Percentiles rank a stretch among this genome's conserved stretches.
Evolutionary conservation across 257 asterid species (phyloP).

Genomic region (Rhazya stricta): DNA sequence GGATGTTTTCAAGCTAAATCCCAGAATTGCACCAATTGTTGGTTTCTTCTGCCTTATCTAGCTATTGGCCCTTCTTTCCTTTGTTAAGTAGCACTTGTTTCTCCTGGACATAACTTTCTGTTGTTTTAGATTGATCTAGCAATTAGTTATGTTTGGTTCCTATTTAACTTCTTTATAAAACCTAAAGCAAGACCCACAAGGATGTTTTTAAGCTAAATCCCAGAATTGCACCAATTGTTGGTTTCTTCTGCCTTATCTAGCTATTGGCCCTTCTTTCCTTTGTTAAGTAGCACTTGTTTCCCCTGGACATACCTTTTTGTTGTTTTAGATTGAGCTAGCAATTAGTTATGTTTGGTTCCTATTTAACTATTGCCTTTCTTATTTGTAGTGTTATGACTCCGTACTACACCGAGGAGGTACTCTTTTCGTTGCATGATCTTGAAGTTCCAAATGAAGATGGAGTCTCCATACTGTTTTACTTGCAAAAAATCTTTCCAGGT

Average conservation of each 20-base stretch:
- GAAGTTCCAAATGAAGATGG: constrained; percentile 95
- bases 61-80: not conserved
- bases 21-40: not conserved
- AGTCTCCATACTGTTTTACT: constrained; percentile 88
- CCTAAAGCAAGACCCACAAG: not conserved
- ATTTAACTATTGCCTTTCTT: constrained; percentile 15
- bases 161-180: not conserved
- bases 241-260: not conserved
- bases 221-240: not conserved
- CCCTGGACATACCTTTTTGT: not conserved
- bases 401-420: constrained; percentile 91
- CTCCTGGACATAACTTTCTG: not conserved
- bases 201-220: not conserved
- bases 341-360: not conserved
- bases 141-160: not conserved
- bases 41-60: not conserved
- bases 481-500: constrained; percentile 99
- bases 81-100: not conserved
- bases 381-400: constrained; percentile 82
- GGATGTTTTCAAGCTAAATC: not conserved
- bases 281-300: not conserved
- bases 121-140: not conserved
- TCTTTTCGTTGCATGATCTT: constrained; percentile 85
- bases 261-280: not conserved
- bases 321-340: not conserved